These are phyloP conservation scores for Nemania bipapillata DNA, from an alignment of 2,329 filamentous ascomycete species.

Conservation along the genomic window DNA sequence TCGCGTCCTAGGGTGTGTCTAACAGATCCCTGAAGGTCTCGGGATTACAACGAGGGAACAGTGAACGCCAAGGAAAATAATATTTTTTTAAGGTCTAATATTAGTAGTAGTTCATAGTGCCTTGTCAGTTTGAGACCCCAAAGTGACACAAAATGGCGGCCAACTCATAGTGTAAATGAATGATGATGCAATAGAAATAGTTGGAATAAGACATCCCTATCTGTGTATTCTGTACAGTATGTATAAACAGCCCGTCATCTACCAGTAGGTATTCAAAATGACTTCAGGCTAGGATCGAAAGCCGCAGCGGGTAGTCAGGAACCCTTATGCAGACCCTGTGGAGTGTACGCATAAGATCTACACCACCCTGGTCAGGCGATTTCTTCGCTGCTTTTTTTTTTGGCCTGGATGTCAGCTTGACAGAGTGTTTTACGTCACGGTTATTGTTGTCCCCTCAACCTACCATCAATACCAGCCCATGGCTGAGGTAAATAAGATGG, in stretches of 20 bases:
- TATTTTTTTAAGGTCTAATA: neutral
- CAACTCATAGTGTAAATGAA: no score
- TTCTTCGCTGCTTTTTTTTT: neutral
- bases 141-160: no score
- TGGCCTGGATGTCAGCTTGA: neutral
- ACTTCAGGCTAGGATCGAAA: constrained; percentile 4
- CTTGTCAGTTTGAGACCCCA: no score
- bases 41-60: neutral
- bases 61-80: neutral
- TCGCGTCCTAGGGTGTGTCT: neutral
- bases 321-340: constrained; percentile 4
- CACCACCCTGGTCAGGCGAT: neutral
- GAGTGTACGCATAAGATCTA: neutral
- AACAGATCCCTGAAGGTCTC: constrained; percentile 7
- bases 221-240: neutral
- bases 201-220: constrained; percentile 3
- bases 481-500: constrained; percentile 5
- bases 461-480: neutral
- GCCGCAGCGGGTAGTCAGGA: constrained; percentile 19
- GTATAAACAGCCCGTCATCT: no score
- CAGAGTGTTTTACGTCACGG: neutral
- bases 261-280: neutral
- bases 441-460: neutral
- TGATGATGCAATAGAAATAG: neutral
- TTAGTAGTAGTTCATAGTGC: neutral